Conservation (phyloP, 2,329 filamentous ascomycete genomes). For the Fusarium oligoseptatum region DNA sequence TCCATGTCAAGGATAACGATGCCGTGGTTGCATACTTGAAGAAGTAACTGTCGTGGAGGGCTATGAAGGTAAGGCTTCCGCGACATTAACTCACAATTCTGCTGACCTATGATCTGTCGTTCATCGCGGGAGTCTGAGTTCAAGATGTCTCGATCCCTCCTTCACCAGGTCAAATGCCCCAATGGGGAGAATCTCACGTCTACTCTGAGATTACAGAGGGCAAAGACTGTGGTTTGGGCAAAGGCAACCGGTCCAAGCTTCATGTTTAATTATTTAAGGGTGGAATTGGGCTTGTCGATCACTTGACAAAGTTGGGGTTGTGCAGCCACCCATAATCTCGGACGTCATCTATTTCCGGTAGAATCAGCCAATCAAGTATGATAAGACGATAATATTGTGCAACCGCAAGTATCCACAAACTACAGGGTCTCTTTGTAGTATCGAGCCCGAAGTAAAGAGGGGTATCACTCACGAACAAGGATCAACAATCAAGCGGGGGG, state of each 20-base stretch:
- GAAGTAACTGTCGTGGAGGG: neutral
- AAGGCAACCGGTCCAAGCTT: neutral
- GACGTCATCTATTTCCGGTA: neutral
- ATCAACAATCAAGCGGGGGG: neutral
- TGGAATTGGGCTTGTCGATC: neutral
- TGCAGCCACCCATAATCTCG: neutral
- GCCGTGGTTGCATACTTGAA: neutral
- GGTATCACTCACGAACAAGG: neutral
- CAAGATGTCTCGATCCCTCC: neutral
- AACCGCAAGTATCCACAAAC: neutral
- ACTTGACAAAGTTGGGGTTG: neutral
- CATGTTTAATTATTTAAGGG: neutral
- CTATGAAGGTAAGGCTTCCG: neutral
- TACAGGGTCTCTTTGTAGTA: constrained; percentile 1
- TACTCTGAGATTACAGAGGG: neutral
- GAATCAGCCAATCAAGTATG: neutral
- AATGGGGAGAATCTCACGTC: neutral
- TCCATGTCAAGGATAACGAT: neutral
- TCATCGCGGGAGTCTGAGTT: neutral
- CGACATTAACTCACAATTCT: neutral
- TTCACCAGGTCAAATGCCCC: neutral
- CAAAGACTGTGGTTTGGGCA: neutral
- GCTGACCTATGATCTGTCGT: neutral
- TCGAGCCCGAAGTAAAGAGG: neutral
- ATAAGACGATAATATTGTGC: neutral